phyloP scores from a whole-genome alignment of 192 early-diverging fungal species.

The Podila epicladia region DNA sequence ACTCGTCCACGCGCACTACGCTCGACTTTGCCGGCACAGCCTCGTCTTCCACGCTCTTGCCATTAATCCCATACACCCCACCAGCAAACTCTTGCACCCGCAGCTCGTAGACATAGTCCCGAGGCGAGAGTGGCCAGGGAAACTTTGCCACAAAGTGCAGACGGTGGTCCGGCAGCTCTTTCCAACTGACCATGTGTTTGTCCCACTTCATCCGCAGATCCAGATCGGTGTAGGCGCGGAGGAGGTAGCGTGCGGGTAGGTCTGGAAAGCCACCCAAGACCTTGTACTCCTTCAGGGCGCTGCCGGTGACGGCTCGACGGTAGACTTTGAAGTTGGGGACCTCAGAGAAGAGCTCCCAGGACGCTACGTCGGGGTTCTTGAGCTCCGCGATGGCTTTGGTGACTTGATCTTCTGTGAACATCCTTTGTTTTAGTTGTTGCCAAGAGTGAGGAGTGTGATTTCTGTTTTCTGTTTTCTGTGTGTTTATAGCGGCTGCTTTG shows the following conservation, averaged over 20 bases:
- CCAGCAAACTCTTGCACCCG: slow-evolving; percentile 9
- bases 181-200: slow-evolving; percentile 49
- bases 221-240: slow-evolving; percentile 55
- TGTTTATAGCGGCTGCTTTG: too few relatives aligned
- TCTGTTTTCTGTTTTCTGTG: too few relatives aligned
- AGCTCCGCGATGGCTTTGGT: slow-evolving; percentile 8
- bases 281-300: slow-evolving; percentile 52
- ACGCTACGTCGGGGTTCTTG: slow-evolving; percentile 12
- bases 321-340: slow-evolving; percentile 46
- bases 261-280: slow-evolving; percentile 46
- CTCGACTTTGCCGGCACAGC: slow-evolving; percentile 29
- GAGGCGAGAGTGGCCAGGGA: slow-evolving; percentile 53
- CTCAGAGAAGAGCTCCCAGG: slow-evolving; percentile 41
- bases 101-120: slow-evolving; percentile 56
- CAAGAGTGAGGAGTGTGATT: background rate
- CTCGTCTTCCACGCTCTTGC: slow-evolving; percentile 14
- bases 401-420: slow-evolving; percentile 25
- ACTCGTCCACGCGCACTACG: slow-evolving; percentile 48
- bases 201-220: slow-evolving; percentile 57
- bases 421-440: background rate
- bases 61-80: slow-evolving; percentile 16
- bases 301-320: slow-evolving; percentile 28
- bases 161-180: slow-evolving; percentile 16
- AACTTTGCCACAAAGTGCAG: slow-evolving; percentile 43
- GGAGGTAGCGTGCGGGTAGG: slow-evolving; percentile 32